Percentiles rank a stretch among this genome's conserved stretches.
These are phyloP conservation scores for Macrophomina pseudophaseolina DNA, from an alignment of 2,329 filamentous ascomycete species.

Conservation along the genomic window DNA sequence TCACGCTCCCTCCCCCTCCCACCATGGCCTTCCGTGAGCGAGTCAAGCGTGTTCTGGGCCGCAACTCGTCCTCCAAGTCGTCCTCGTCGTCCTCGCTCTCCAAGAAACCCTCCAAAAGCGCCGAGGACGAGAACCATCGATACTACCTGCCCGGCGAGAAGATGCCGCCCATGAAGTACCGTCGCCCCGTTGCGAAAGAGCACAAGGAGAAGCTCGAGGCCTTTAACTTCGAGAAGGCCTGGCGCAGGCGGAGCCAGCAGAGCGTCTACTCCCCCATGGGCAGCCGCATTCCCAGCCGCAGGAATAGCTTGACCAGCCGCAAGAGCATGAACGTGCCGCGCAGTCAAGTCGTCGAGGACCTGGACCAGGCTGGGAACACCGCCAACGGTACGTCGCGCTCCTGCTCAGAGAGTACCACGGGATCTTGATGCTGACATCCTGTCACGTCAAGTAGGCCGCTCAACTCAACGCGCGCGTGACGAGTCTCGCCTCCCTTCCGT, in stretches of 20 bases:
- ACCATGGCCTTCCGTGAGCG: slow-evolving; percentile 54
- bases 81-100: slow-evolving; percentile 33
- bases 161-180: slow-evolving; percentile 58
- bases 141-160: slow-evolving; percentile 58
- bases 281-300: slow-evolving; percentile 50
- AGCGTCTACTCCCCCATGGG: slow-evolving; percentile 57
- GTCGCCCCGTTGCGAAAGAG: slow-evolving; percentile 54
- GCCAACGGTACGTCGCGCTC: slow-evolving; percentile 43
- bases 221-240: slow-evolving; percentile 54
- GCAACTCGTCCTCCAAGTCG: slow-evolving; percentile 36
- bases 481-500: not conserved
- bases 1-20: slow-evolving; percentile 2
- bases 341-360: slow-evolving; percentile 48
- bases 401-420: slow-evolving; percentile 45
- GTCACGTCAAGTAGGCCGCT: slow-evolving; percentile 13
- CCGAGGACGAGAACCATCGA: slow-evolving; percentile 48
- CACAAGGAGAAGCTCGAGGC: slow-evolving; percentile 57
- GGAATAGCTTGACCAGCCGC: slow-evolving; percentile 38
- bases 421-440: slow-evolving; percentile 21
- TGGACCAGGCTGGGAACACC: slow-evolving; percentile 49
- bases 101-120: slow-evolving; percentile 41
- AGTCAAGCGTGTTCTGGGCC: slow-evolving; percentile 51
- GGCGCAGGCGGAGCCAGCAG: slow-evolving; percentile 51
- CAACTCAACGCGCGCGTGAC: slow-evolving; percentile 13
- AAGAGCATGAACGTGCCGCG: slow-evolving; percentile 38